phyloP scores from a whole-genome alignment of 1,139 yeast genomes.

The Kurtzmaniella quercitrusa region DNA sequence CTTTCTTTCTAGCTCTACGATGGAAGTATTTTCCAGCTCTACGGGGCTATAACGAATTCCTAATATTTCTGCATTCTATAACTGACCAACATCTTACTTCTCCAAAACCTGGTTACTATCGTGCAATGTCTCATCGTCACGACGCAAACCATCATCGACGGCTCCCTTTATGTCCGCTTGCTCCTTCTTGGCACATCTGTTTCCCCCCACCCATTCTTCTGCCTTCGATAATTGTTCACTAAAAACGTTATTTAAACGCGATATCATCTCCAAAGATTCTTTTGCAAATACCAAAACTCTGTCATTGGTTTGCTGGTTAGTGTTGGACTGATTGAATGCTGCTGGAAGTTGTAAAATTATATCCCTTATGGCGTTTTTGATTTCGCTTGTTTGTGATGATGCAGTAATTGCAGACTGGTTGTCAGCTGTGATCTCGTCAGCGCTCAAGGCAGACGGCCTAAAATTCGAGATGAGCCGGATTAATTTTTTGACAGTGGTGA shows the following conservation, averaged over 20 bases:
- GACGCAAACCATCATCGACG: background rate
- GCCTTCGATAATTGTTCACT: slow-evolving; percentile 82
- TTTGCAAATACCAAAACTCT: slow-evolving; percentile 76
- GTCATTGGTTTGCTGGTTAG: slow-evolving; percentile 45
- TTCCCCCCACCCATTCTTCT: slow-evolving; percentile 71
- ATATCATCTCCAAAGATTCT: slow-evolving; percentile 85
- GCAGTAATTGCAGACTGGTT: background rate
- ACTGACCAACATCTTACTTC: background rate
- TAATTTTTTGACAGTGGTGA: slow-evolving; percentile 83
- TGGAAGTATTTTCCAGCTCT: too few relatives aligned
- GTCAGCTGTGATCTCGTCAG: slow-evolving; percentile 12
- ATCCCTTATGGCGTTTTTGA: slow-evolving; percentile 73
- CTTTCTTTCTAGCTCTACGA: too few relatives aligned
- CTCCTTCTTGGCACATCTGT: slow-evolving; percentile 8
- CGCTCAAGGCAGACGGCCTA: slow-evolving; percentile 61
- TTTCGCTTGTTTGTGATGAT: slow-evolving; percentile 6
- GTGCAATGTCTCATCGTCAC: slow-evolving; percentile 1
- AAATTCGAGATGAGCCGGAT: slow-evolving; percentile 82
- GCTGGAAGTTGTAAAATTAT: slow-evolving; percentile 69
- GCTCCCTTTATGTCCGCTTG: slow-evolving; percentile 1
- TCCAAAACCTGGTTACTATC: background rate
- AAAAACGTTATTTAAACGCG: slow-evolving; percentile 75
- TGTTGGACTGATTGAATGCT: slow-evolving; percentile 29
- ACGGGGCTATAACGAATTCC: too few relatives aligned
- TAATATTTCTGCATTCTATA: background rate